Base-by-base conservation (phyloP, 2,329 filamentous ascomycete species). In the Elsinoe fawcettii region DNA sequence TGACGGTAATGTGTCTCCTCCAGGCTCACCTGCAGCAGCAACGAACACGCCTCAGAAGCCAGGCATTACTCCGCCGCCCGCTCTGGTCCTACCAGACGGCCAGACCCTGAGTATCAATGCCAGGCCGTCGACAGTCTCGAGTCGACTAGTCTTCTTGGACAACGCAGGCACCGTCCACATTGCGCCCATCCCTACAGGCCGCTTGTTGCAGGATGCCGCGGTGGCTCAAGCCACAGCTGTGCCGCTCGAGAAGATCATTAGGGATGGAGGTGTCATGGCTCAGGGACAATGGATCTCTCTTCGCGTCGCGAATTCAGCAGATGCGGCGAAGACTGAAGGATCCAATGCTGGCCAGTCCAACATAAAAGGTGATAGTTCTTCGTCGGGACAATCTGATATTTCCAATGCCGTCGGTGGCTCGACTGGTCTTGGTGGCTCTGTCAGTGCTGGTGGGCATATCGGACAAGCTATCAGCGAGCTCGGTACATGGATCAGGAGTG, bases 401-500 rank as follows among this genome's bases (percentile, higher is more conserved):
- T n/a, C n/a, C n/a, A n/a, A n/a, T n/a, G n/a, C n/a, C n/a, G n/a
- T n/a, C n/a, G n/a, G n/a, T n/a, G n/a, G n/a, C n/a, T n/a, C n/a
- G n/a, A n/a, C n/a, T n/a, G n/a, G n/a, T n/a, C n/a, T n/a, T n/a
- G n/a, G n/a, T n/a, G n/a, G n/a, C n/a, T n/a, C 20, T 25, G 8
- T 14, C 23, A 14, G 18, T 16, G 7, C 23, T 36, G 47, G 25
- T 20, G 23, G 14, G 11, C 11, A 27, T 9, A 27, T 51, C n/a
- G 47, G 47, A 8, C 20, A 36, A 14, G 27, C 25, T 12, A 36
- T 51, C 23, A 27, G 18, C 6, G 16, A 20, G 16, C 11, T 51
- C 6, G 47, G 47, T 14, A 20, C 47, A 6, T 51, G 47, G 47
- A 34, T 51, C 47, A 32, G 32, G 47, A 51, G 47, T 16, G 47